A percentile compares a stretch with the other conserved stretches of the same genome.
These are phyloP conservation scores for Calonectria henricotiae DNA, from an alignment of 2,329 filamentous ascomycete species.

Conservation along the genomic window DNA sequence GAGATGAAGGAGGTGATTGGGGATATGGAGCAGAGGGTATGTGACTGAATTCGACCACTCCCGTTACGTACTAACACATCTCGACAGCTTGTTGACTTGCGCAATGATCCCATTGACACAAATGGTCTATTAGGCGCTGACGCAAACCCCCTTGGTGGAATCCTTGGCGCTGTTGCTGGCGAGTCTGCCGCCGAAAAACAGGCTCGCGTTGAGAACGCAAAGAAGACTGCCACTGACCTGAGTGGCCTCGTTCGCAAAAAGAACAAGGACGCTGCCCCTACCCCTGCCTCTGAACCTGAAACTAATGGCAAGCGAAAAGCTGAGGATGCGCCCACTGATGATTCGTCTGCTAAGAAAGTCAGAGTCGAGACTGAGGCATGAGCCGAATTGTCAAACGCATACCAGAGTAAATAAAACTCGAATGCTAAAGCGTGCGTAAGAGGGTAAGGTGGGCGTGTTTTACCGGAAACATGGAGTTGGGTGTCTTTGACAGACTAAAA, in stretches of 20 bases:
- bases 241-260: constrained; percentile 84
- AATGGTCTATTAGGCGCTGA: constrained; percentile 59
- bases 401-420: not conserved
- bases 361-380: constrained; percentile 55
- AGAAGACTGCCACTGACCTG: constrained; percentile 82
- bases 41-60: constrained; percentile 50
- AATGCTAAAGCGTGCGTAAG: not conserved
- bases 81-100: constrained; percentile 78
- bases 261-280: constrained; percentile 57
- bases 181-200: constrained; percentile 74
- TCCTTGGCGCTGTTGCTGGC: constrained; percentile 77
- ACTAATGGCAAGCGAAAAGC: constrained; percentile 62
- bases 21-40: constrained; percentile 84
- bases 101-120: constrained; percentile 69
- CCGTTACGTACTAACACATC: constrained; percentile 31
- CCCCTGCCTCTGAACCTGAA: constrained; percentile 50
- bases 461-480: constrained; percentile 31
- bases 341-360: constrained; percentile 57
- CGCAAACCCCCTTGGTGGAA: constrained; percentile 68
- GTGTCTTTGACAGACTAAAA: constrained; percentile 26
- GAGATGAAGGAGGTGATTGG: constrained; percentile 85
- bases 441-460: constrained; percentile 11
- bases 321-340: constrained; percentile 50
- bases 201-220: constrained; percentile 80
- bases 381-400: not conserved